Conservation (phyloP, 2,329 filamentous ascomycete species). For the Ilyonectria robusta region DNA sequence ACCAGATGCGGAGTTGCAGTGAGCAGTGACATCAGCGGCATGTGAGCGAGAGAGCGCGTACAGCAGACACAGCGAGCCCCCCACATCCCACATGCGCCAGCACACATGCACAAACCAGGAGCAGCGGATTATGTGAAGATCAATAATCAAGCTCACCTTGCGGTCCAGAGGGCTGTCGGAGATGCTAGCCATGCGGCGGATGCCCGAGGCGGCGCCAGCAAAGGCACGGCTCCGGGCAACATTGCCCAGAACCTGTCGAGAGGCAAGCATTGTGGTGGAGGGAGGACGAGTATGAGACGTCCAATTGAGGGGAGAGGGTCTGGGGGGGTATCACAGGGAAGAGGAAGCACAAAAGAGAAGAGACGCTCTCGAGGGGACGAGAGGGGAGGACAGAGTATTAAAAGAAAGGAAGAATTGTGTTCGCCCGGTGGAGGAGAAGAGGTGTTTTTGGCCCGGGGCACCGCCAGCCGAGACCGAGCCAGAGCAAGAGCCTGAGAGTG, state of each 20-base stretch:
- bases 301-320: conserved; percentile 47
- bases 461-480: conserved; percentile 41
- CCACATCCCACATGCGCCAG: not conserved
- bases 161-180: conserved; percentile 88
- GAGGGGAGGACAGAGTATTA: conserved; percentile 47
- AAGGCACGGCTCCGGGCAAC: conserved; percentile 73
- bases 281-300: conserved; percentile 35
- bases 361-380: conserved; percentile 39
- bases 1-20: not conserved
- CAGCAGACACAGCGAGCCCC: not conserved
- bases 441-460: conserved; percentile 45
- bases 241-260: conserved; percentile 78
- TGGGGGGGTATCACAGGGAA: conserved; percentile 43
- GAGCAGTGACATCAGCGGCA: conserved; percentile 16
- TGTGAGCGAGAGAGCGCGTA: not conserved
- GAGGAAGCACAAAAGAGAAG: conserved; percentile 35
- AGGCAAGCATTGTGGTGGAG: conserved; percentile 74
- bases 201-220: conserved; percentile 69
- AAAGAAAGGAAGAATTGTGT: conserved; percentile 42
- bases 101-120: not conserved
- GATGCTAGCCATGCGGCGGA: conserved; percentile 86
- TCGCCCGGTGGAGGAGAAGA: conserved; percentile 44
- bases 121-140: conserved; percentile 1
- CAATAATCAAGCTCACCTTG: conserved; percentile 73
- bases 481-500: conserved; percentile 29